Evolutionary conservation across 2,329 filamentous ascomycete species (phyloP).

Genomic region (Stagonosporopsis tanaceti): DNA sequence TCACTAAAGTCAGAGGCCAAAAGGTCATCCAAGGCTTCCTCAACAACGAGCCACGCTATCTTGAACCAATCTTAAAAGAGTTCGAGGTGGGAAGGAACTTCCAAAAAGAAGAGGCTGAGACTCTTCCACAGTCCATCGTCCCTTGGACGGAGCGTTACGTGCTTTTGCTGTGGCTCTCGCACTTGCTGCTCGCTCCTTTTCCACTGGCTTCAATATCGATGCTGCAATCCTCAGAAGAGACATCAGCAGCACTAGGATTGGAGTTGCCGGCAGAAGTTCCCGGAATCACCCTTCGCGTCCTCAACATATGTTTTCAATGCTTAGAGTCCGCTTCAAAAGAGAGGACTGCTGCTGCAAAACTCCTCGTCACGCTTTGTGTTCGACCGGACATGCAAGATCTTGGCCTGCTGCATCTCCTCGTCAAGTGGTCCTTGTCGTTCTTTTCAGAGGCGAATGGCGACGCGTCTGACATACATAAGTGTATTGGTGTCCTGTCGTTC

Average conservation of each 20-base stretch:
- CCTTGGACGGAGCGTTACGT: slow-evolving; percentile 90
- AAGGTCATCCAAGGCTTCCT: slow-evolving; percentile 92
- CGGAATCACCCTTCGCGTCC: slow-evolving; percentile 72
- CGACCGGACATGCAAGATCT: slow-evolving; percentile 86
- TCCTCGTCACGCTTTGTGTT: slow-evolving; percentile 83
- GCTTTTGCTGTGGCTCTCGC: slow-evolving; percentile 78
- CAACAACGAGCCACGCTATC: slow-evolving; percentile 84
- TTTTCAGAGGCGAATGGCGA: slow-evolving; percentile 59
- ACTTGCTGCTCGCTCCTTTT: slow-evolving; percentile 75
- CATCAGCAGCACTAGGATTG: slow-evolving; percentile 54
- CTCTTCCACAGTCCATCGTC: slow-evolving; percentile 27
- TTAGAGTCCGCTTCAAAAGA: slow-evolving; percentile 83
- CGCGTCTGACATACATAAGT: slow-evolving; percentile 70
- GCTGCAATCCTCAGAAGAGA: slow-evolving; percentile 39
- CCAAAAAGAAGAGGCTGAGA: slow-evolving; percentile 20
- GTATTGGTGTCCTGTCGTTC: slow-evolving; percentile 81
- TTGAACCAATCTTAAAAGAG: slow-evolving; percentile 79
- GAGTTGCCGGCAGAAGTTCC: slow-evolving; percentile 69
- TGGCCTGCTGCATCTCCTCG: slow-evolving; percentile 72
- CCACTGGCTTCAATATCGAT: slow-evolving; percentile 85
- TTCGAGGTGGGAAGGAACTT: slow-evolving; percentile 67
- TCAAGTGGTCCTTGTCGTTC: slow-evolving; percentile 73
- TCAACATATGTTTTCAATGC: slow-evolving; percentile 75
- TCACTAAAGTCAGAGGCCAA: slow-evolving; percentile 93
- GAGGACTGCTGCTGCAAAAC: slow-evolving; percentile 81